These are phyloP conservation scores for Rosa lucieae DNA, from an alignment of 306 rosid species.

Conservation along the genomic window DNA sequence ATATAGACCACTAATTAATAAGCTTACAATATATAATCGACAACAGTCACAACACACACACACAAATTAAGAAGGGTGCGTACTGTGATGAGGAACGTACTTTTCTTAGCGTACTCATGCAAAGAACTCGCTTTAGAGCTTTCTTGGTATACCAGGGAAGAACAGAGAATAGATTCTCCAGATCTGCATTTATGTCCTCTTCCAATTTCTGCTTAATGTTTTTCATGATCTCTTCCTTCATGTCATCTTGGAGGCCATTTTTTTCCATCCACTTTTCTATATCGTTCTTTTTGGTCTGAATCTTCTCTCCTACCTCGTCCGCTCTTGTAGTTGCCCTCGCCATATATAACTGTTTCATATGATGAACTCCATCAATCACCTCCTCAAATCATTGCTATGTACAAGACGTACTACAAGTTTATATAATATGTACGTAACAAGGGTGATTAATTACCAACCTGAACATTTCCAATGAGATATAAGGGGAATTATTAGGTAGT, in stretches of 20 bases:
- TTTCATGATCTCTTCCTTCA: neutral
- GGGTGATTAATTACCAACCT: constrained; percentile 5
- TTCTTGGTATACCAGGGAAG: neutral
- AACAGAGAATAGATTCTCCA: neutral
- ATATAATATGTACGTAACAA: neutral
- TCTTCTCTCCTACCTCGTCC: neutral
- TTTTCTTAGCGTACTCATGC: neutral
- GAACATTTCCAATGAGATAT: constrained; percentile 27
- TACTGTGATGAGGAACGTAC: neutral
- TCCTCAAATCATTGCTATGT: too few relatives aligned
- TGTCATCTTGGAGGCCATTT: neutral
- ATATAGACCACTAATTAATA: neutral
- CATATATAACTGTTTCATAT: constrained; percentile 5
- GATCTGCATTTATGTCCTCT: neutral
- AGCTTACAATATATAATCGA: neutral
- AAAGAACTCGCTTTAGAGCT: neutral
- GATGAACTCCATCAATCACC: neutral
- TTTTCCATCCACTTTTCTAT: neutral
- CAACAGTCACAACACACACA: too few relatives aligned
- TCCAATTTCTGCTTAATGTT: neutral
- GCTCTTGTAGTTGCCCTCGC: neutral
- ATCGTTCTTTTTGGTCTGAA: neutral
- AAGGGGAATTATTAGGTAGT: too few relatives aligned
- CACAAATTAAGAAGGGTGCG: too few relatives aligned
- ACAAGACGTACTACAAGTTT: neutral